Percentiles rank a stretch among this genome's conserved stretches.
Conservation (phyloP, 495 filamentous ascomycete species). For the Penicillium diatomitis region DNA sequence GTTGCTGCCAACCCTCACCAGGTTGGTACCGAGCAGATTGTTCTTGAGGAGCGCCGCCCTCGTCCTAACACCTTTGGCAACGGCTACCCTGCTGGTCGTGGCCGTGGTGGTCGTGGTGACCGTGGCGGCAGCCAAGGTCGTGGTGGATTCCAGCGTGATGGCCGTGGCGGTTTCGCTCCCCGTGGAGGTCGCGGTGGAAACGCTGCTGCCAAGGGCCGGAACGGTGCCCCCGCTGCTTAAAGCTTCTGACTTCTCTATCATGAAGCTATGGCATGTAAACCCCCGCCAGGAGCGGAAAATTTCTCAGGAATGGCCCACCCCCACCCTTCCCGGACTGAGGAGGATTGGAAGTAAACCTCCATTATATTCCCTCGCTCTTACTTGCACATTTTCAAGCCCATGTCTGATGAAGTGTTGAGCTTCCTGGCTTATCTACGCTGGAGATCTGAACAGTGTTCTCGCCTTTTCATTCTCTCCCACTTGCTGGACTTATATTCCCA, state of each 20-base stretch:
- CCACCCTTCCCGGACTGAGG: too few species aligned
- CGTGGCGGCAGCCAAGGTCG: conserved; percentile 58
- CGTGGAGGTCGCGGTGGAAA: conserved; percentile 12
- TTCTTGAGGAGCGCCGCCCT: conserved; percentile 80
- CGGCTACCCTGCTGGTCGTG: conserved; percentile 49
- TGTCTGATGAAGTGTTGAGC: too few species aligned
- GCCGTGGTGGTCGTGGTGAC: conserved; percentile 58
- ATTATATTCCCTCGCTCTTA: too few species aligned
- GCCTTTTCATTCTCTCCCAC: too few species aligned
- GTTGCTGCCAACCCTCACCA: conserved; percentile 77
- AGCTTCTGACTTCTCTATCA: not conserved
- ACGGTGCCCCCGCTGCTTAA: conserved; percentile 42
- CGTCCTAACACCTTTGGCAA: conserved; percentile 56
- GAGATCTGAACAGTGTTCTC: too few species aligned
- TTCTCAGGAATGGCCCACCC: too few species aligned
- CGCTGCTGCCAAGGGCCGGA: conserved; percentile 38
- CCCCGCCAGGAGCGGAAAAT: too few species aligned
- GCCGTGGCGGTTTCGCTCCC: conserved; percentile 37
- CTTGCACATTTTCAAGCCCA: too few species aligned
- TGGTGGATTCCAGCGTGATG: conserved; percentile 55
- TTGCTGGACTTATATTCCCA: too few species aligned
- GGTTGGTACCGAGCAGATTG: conserved; percentile 69
- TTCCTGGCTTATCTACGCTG: too few species aligned
- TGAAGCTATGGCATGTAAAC: too few species aligned
- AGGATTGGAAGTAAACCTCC: too few species aligned